Conservation (phyloP, 768 basidiomycete genomes). For the Pulveroboletus sp. region DNA sequence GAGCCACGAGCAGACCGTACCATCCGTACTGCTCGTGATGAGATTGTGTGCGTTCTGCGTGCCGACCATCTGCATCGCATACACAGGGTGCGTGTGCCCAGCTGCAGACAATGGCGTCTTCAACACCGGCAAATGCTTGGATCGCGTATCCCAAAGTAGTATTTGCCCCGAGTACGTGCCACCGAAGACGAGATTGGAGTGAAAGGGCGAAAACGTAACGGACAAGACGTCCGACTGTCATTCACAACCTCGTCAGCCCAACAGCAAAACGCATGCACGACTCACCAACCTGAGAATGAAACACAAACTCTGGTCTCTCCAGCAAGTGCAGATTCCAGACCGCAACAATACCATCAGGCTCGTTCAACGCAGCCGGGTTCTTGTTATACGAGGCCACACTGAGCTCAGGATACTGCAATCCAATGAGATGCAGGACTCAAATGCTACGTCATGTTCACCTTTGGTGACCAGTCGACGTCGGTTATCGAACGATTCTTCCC, state of each 20-base stretch:
- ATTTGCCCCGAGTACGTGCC: conserved; percentile 99
- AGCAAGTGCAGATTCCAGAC: conserved; percentile 96
- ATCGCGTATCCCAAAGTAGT: conserved; percentile 95
- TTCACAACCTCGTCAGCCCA: conserved; percentile 2
- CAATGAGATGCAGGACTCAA: not conserved
- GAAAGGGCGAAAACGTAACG: conserved; percentile 95
- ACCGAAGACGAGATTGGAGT: conserved; percentile 94
- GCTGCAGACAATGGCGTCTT: conserved; percentile 95
- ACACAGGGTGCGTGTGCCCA: conserved; percentile 97
- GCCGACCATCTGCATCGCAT: conserved; percentile 97
- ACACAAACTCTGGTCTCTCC: conserved; percentile 95
- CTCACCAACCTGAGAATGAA: conserved; percentile 87
- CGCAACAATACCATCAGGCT: conserved; percentile 94
- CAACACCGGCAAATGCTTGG: conserved; percentile 91
- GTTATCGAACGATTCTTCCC: conserved; percentile 94
- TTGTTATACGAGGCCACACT: conserved; percentile 97
- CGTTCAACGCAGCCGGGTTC: conserved; percentile 87
- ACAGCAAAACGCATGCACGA: not conserved
- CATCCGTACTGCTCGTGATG: conserved; percentile 95
- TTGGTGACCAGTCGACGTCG: conserved; percentile 96
- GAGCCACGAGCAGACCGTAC: conserved; percentile 94
- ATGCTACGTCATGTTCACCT: conserved; percentile 45
- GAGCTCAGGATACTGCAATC: conserved; percentile 83
- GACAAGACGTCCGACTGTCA: conserved; percentile 93
- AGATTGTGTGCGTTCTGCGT: conserved; percentile 98